Percentiles rank a stretch among this genome's conserved stretches.
Conservation (phyloP, 2,329 filamentous ascomycete genomes). For the Aspergillus neoniger region DNA sequence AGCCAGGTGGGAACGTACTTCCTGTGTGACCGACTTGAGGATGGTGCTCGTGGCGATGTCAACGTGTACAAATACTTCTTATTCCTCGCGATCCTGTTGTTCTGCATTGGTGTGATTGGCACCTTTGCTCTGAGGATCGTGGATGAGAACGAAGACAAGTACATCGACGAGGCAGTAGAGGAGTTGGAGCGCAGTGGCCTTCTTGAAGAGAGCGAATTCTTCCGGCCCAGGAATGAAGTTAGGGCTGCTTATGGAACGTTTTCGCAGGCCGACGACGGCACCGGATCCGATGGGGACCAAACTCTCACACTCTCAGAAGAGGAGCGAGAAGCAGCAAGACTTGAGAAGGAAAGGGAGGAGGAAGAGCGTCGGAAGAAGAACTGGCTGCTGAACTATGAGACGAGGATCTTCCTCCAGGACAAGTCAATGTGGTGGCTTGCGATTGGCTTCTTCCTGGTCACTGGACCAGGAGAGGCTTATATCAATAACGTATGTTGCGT, state of each 20-base stretch:
- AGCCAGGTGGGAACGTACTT: conserved; percentile 82
- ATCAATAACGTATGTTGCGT: conserved; percentile 73
- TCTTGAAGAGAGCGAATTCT: conserved; percentile 69
- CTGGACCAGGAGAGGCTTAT: conserved; percentile 94
- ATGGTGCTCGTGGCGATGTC: conserved; percentile 59
- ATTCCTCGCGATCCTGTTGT: conserved; percentile 74
- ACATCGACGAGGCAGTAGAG: conserved; percentile 88
- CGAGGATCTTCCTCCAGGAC: conserved; percentile 78
- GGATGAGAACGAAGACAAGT: conserved; percentile 71
- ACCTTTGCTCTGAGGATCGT: conserved; percentile 74
- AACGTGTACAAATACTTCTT: conserved; percentile 85
- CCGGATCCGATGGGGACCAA: conserved; percentile 46
- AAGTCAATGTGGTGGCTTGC: conserved; percentile 96
- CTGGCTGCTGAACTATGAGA: conserved; percentile 90
- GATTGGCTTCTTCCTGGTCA: conserved; percentile 85
- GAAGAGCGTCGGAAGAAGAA: conserved; percentile 74
- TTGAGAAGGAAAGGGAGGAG: conserved; percentile 50
- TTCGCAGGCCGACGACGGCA: conserved; percentile 40
- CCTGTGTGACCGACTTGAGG: conserved; percentile 71
- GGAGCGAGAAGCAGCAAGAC: conserved; percentile 24
- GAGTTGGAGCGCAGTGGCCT: conserved; percentile 88
- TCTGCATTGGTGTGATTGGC: conserved; percentile 71
- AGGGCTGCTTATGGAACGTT: conserved; percentile 50
- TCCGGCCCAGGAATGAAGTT: conserved; percentile 55
- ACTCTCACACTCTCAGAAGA: conserved; percentile 32